Percentiles rank a stretch among this genome's conserved stretches.
Evolutionary conservation across 2,329 filamentous ascomycete genomes (phyloP).

Genomic region (Alternaria triticina): DNA sequence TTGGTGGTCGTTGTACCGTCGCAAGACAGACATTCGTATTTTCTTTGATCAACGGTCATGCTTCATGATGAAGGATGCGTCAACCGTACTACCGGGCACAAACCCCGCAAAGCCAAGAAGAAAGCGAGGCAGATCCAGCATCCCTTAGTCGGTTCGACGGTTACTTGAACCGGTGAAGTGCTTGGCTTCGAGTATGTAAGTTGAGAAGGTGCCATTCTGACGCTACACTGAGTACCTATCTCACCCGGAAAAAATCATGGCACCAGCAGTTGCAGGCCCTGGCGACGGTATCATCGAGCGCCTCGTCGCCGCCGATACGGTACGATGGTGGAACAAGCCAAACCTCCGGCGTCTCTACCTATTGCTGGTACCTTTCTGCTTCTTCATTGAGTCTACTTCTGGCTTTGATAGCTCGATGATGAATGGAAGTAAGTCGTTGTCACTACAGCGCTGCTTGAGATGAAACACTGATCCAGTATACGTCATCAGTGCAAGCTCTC

Average conservation of each 20-base stretch:
- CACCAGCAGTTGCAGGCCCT: slow-evolving; percentile 22
- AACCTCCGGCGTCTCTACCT: slow-evolving; percentile 65
- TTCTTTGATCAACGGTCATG: background rate
- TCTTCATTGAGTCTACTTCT: slow-evolving; percentile 68
- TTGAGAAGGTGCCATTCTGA: background rate
- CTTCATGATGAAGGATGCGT: slow-evolving; percentile 5
- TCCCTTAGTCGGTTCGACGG: background rate
- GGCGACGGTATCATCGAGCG: slow-evolving; percentile 41
- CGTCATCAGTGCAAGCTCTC: slow-evolving; percentile 47
- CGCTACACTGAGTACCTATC: background rate
- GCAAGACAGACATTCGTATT: background rate
- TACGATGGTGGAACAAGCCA: slow-evolving; percentile 64
- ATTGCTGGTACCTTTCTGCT: slow-evolving; percentile 64
- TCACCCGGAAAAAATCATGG: slow-evolving; percentile 19
- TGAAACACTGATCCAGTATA: slow-evolving; percentile 35
- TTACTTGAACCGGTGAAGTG: background rate
- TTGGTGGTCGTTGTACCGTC: background rate
- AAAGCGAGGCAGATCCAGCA: slow-evolving; percentile 5
- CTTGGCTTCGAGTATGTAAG: slow-evolving; percentile 3
- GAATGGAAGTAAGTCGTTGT: background rate
- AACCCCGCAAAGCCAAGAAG: slow-evolving; percentile 34
- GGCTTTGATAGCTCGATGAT: slow-evolving; percentile 56
- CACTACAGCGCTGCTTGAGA: background rate
- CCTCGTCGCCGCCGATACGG: slow-evolving; percentile 46
- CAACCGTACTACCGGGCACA: background rate